phyloP scores from a whole-genome alignment of 805 yeast species.

The Wickerhamomyces subpelliculosus region DNA sequence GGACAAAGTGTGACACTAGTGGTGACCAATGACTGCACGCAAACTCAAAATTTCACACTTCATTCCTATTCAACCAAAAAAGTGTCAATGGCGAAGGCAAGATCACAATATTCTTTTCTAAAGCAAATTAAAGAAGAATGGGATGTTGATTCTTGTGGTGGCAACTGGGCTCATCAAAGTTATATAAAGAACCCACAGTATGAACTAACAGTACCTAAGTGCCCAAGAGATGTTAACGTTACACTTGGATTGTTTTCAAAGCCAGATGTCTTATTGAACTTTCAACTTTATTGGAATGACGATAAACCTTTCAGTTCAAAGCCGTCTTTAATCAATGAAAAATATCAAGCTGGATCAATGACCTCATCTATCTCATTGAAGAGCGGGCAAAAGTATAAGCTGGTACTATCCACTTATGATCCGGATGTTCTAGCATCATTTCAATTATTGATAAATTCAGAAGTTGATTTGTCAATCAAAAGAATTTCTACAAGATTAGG shows the following conservation, averaged over 20 bases:
- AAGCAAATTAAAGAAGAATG: slow-evolving; percentile 33
- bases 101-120: slow-evolving; percentile 14
- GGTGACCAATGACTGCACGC: slow-evolving; percentile 7
- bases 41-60: slow-evolving; percentile 13
- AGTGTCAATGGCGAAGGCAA: slow-evolving; percentile 25
- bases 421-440: slow-evolving; percentile 24
- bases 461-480: slow-evolving; percentile 5
- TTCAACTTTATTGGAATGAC: slow-evolving; percentile 37
- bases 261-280: slow-evolving; percentile 27
- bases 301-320: slow-evolving; percentile 25
- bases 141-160: slow-evolving; percentile 42
- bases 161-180: slow-evolving; percentile 41
- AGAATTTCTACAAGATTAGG: slow-evolving; percentile 28
- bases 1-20: slow-evolving; percentile 24
- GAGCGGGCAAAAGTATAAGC: slow-evolving; percentile 33
- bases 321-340: slow-evolving; percentile 27
- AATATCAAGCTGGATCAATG: slow-evolving; percentile 24
- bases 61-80: slow-evolving; percentile 12
- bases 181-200: slow-evolving; percentile 54
- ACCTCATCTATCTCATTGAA: slow-evolving; percentile 17
- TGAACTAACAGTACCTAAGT: slow-evolving; percentile 23
- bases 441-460: slow-evolving; percentile 25
- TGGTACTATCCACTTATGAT: slow-evolving; percentile 41
- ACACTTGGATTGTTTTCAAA: slow-evolving; percentile 19
- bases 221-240: slow-evolving; percentile 12